Conservation (phyloP, 2,329 filamentous ascomycete genomes). For the Coniella lustricola region DNA sequence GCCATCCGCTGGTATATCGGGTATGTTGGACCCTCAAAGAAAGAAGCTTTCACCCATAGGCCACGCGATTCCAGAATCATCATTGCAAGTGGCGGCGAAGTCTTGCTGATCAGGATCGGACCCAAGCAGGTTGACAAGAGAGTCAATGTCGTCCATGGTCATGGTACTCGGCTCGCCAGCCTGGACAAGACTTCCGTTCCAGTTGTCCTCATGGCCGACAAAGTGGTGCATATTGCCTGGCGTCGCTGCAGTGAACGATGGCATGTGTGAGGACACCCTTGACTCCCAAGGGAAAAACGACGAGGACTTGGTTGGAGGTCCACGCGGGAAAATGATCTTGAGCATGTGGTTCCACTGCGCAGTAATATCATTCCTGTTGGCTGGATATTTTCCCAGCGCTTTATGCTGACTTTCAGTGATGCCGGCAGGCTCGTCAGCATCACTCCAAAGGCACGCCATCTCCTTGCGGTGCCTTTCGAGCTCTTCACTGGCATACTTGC, state of each 20-base stretch:
- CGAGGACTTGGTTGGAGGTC: not conserved
- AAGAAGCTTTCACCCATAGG: too few species aligned
- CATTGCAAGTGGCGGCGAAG: too few species aligned
- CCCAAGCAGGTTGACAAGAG: too few species aligned
- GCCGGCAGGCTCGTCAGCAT: slow-evolving; percentile 7
- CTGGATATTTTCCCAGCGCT: not conserved
- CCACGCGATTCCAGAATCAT: too few species aligned
- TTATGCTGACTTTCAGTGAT: slow-evolving; percentile 11
- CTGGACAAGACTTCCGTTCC: too few species aligned
- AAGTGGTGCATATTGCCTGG: too few species aligned
- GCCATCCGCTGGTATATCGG: too few species aligned
- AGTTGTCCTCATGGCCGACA: too few species aligned
- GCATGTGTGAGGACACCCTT: slow-evolving; percentile 12
- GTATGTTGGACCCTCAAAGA: too few species aligned
- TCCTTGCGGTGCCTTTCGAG: not conserved
- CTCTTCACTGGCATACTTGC: not conserved
- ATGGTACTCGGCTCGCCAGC: too few species aligned
- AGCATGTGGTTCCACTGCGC: slow-evolving; percentile 19
- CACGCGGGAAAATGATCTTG: slow-evolving; percentile 19
- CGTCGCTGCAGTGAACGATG: slow-evolving; percentile 18
- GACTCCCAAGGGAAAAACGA: slow-evolving; percentile 9
- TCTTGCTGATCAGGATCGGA: too few species aligned
- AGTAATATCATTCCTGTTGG: slow-evolving; percentile 3
- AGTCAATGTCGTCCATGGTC: too few species aligned
- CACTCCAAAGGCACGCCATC: not conserved